Conservation (phyloP, 129 eudicot genomes). For the sunflower (Helianthus annuus) region HanXRQr2.0-SUNRISE NC_035440.2:74261655-74262154, state of each 20-base stretch:
- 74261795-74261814: too few relatives aligned
- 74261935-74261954: constrained; percentile 30
- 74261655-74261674: too few relatives aligned
- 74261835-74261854: too few relatives aligned
- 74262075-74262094: constrained; percentile 45
- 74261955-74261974: constrained; percentile 23
- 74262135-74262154: constrained; percentile 46
- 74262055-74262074: constrained; percentile 55
- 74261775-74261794: too few relatives aligned
- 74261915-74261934: constrained; percentile 21
- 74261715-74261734: too few relatives aligned
- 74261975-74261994: constrained; percentile 34
- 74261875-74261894: too few relatives aligned
- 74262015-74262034: constrained; percentile 52
- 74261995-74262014: constrained; percentile 30
- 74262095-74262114: constrained; percentile 53
- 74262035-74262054: constrained; percentile 51
- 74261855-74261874: too few relatives aligned
- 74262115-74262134: constrained; percentile 46
- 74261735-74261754: too few relatives aligned
- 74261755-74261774: too few relatives aligned
- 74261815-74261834: too few relatives aligned
- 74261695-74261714: too few relatives aligned
- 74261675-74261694: too few relatives aligned
- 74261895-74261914: constrained; percentile 9